Evolutionary conservation across 495 filamentous ascomycete genomes (phyloP).

Genomic region (Ramalina peruviana): DNA sequence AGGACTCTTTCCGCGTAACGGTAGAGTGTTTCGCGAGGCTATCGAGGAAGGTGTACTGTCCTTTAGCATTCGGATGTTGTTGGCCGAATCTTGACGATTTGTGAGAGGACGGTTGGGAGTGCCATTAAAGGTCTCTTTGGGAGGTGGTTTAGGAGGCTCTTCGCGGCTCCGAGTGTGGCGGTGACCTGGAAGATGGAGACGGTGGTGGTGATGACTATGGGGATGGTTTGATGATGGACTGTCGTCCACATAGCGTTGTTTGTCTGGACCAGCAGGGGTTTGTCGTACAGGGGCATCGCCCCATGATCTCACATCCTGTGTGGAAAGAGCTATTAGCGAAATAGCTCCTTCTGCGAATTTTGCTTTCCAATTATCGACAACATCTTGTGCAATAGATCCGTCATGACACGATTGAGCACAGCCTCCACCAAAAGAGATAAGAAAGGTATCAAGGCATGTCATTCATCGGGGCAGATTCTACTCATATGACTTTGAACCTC

Average conservation of each 20-base stretch:
- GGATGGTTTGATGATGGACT: conserved; percentile 24
- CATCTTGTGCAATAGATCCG: too few relatives aligned
- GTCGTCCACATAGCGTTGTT: conserved; percentile 45
- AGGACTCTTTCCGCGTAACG: conserved; percentile 55
- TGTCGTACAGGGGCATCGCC: conserved; percentile 73
- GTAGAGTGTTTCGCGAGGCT: conserved; percentile 34
- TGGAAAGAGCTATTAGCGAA: conserved; percentile 5
- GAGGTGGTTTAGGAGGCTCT: conserved; percentile 41
- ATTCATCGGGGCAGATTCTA: too few relatives aligned
- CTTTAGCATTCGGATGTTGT: conserved; percentile 36
- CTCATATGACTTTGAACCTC: too few relatives aligned
- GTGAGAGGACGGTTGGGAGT: conserved; percentile 42
- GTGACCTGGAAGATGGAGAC: conserved; percentile 60
- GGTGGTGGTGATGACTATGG: conserved; percentile 40
- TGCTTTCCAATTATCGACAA: too few relatives aligned
- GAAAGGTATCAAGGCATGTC: too few relatives aligned
- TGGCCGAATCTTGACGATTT: conserved; percentile 55
- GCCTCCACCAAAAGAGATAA: too few relatives aligned
- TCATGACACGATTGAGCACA: too few relatives aligned
- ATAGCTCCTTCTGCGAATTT: conserved; percentile 4
- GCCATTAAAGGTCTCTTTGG: conserved; percentile 31
- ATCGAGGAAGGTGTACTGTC: conserved; percentile 30
- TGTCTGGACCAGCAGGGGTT: conserved; percentile 54
- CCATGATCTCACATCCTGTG: conserved; percentile 62
- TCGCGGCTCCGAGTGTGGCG: conserved; percentile 57